Base-by-base conservation (phyloP, 768 basidiomycete genomes). In the Krasilnikovozyma curviuscula region DNA sequence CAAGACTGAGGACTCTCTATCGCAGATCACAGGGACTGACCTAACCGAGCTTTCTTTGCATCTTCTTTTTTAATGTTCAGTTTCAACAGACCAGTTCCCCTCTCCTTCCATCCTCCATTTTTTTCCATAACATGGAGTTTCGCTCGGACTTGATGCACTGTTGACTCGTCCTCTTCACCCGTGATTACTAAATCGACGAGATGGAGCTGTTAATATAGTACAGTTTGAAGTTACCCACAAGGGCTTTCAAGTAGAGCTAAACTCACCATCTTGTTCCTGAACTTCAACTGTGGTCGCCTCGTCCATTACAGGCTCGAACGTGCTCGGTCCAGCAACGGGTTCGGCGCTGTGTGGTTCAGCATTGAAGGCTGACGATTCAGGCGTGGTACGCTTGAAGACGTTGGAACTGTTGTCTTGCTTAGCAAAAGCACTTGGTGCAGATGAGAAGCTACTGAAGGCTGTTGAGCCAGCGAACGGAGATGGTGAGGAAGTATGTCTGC, bases 101-200 rank as follows among this genome's bases (percentile, higher is more conserved):
- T 40, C 48, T 68, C 67, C 46, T 59, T 64, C 65, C 63, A 68
- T 19, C 58, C 52, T 6, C 61, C 62, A 12, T 54, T 55, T 18
- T 54, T 49, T 35, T 67, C 62, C 55, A 63, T 63, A 12, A 62
- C 56, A 45, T 63, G 63, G 18, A 68, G 48, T 50, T 65, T 67
- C 5, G 57, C 56, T 25, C 66, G 62, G 9, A 60, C 59, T 40
- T 63, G 62, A 44, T 62, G 62, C 4, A 60, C 35, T 4, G 64
- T 66, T 25, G 60, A 59, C 42, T 68, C 66, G 16, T 65, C 63
- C 44, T 68, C 66, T 49, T 68, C 66, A 8, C 66, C 66, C 1
- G 66, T 68, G 19, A 53, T 54, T 7, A 63, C 66, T 68, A 48
- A 12, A 40, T 2, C 8, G 16, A 29, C 43, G 44, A 23, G n/a